Percentiles rank a stretch among this genome's conserved stretches.
Evolutionary conservation across 345 rosid species (phyloP).

Genomic region (Lepidium aucheri): DNA sequence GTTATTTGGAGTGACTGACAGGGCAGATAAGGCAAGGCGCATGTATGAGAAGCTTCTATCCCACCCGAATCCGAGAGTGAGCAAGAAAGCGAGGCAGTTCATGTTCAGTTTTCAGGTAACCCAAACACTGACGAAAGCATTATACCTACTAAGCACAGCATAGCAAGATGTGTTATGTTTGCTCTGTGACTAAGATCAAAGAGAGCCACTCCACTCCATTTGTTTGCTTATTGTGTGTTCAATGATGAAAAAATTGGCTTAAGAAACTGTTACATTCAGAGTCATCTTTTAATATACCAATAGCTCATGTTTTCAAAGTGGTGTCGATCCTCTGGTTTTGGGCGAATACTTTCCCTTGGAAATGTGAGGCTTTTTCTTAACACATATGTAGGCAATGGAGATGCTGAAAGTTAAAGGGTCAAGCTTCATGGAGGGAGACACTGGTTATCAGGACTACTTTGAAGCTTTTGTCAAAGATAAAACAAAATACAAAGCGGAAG

Average conservation of each 20-base stretch:
- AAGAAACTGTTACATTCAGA: neutral
- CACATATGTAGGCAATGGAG: constrained; percentile 62
- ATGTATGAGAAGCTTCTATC: constrained; percentile 87
- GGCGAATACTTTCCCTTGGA: neutral
- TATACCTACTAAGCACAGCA: neutral
- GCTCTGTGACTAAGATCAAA: neutral
- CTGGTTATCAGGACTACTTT: constrained; percentile 60
- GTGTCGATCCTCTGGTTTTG: neutral
- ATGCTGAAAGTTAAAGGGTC: constrained; percentile 63
- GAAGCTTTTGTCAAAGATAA: constrained; percentile 61
- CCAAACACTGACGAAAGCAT: neutral
- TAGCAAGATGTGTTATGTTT: neutral
- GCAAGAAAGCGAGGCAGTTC: constrained; percentile 72
- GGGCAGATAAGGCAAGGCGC: constrained; percentile 54
- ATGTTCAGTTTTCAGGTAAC: constrained; percentile 83
- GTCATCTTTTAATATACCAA: neutral
- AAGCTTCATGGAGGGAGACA: constrained; percentile 24
- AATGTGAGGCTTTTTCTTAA: neutral
- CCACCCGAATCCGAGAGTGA: constrained; percentile 64
- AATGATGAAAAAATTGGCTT: neutral
- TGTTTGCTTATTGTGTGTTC: neutral
- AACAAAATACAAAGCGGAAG: constrained; percentile 21
- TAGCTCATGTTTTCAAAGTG: neutral
- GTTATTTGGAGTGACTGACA: constrained; percentile 26
- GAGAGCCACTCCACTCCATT: neutral